Evolutionary conservation across 345 rosid genomes (phyloP).

Genomic region (Nephelium lappaceum): DNA sequence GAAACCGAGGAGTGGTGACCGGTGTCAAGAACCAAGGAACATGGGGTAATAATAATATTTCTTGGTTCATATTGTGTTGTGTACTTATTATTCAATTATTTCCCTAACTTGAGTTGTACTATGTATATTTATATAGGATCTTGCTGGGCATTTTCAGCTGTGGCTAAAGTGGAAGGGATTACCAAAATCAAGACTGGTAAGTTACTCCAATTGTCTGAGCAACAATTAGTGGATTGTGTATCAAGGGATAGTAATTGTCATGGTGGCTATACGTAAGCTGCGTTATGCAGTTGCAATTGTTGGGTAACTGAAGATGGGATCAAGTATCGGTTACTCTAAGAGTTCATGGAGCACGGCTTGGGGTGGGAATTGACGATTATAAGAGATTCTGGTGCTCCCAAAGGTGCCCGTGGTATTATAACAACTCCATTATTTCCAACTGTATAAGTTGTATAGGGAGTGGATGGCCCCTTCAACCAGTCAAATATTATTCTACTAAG

Average conservation of each 20-base stretch:
- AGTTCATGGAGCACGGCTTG: conserved; percentile 59
- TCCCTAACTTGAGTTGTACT: not conserved
- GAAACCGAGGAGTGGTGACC: too few species aligned
- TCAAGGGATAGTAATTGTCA: conserved; percentile 41
- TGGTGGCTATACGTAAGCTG: conserved; percentile 37
- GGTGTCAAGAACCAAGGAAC: conserved; percentile 46
- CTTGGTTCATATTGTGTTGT: too few species aligned
- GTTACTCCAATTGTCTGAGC: conserved; percentile 48
- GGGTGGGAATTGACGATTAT: conserved; percentile 55
- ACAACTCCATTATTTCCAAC: conserved; percentile 45
- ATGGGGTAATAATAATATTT: conserved; percentile 38
- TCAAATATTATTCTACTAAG: too few species aligned
- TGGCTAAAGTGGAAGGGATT: conserved; percentile 49
- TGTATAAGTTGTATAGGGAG: conserved; percentile 15
- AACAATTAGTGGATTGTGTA: conserved; percentile 57
- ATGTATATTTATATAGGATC: conserved; percentile 28
- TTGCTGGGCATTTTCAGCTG: conserved; percentile 60
- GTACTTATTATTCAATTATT: not conserved
- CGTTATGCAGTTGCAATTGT: conserved; percentile 51
- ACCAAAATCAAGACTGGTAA: conserved; percentile 39
- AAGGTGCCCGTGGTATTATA: conserved; percentile 56
- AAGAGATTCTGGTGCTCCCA: conserved; percentile 31
- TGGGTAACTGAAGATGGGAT: conserved; percentile 39
- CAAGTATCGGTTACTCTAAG: conserved; percentile 50
- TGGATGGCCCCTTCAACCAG: not conserved